Evolutionary conservation across 768 basidiomycete species (phyloP).

Genomic region (Amanita pallidorosea): DNA sequence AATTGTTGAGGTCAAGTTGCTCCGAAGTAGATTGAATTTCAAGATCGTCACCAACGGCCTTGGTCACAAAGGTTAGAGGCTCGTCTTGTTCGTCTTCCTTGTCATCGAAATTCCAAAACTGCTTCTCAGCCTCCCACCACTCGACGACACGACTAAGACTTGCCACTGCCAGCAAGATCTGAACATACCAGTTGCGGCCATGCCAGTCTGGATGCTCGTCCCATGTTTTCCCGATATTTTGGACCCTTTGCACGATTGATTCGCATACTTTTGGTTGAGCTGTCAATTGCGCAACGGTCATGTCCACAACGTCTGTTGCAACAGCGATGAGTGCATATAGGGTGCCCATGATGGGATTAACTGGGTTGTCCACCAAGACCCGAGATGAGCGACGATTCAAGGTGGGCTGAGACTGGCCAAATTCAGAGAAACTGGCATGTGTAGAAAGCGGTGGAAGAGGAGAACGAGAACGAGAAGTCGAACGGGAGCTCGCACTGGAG

Average conservation of each 20-base stretch:
- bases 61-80: conserved; percentile 87
- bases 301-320: conserved; percentile 89
- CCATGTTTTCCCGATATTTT: conserved; percentile 90
- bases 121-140: conserved; percentile 99
- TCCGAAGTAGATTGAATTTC: conserved; percentile 21
- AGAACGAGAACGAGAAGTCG: conserved; percentile 90
- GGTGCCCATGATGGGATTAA: conserved; percentile 83
- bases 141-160: conserved; percentile 94
- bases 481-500: conserved; percentile 82
- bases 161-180: conserved; percentile 89
- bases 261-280: conserved; percentile 79
- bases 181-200: conserved; percentile 96
- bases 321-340: conserved; percentile 89
- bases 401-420: conserved; percentile 25
- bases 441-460: conserved; percentile 68
- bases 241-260: conserved; percentile 81
- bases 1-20: conserved; percentile 30
- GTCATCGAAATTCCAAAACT: conserved; percentile 98
- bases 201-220: conserved; percentile 98
- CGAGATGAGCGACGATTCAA: conserved; percentile 71
- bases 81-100: conserved; percentile 86
- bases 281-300: conserved; percentile 78
- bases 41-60: conserved; percentile 59
- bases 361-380: conserved; percentile 73
- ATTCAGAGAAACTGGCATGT: conserved; percentile 57